A percentile compares a stretch with the other conserved stretches of the same genome.
Conservation (phyloP, 768 basidiomycete genomes). For the Pisolithus tinctorius region DNA sequence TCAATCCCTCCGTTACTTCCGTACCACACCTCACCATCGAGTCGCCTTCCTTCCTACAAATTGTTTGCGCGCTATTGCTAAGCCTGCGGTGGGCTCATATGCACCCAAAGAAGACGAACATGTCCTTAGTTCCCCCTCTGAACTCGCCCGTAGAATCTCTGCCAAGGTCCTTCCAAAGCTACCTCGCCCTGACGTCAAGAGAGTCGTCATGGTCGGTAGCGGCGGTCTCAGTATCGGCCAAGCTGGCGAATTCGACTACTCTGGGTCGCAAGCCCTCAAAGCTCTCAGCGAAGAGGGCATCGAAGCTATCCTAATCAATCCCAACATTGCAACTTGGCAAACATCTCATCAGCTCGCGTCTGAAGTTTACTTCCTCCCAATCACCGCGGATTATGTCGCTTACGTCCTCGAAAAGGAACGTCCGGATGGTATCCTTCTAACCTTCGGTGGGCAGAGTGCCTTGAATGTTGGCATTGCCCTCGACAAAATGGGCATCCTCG, state of each 20-base stretch:
- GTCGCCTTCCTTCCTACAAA: conserved; percentile 38
- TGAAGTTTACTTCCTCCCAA: conserved; percentile 95
- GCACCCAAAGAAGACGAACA: conserved; percentile 57
- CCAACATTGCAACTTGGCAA: conserved; percentile 99
- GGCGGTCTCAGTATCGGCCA: conserved; percentile 97
- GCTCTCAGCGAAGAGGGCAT: conserved; percentile 95
- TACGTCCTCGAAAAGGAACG: conserved; percentile 98
- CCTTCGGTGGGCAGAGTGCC: conserved; percentile 97
- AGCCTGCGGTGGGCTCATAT: conserved; percentile 70
- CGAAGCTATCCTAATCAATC: conserved; percentile 92
- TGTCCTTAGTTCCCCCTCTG: conserved; percentile 89
- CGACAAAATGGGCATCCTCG: conserved; percentile 93
- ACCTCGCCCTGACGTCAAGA: conserved; percentile 85
- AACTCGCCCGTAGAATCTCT: conserved; percentile 87
- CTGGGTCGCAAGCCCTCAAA: conserved; percentile 97
- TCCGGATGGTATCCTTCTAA: conserved; percentile 94
- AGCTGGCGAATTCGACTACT: conserved; percentile 99
- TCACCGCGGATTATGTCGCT: conserved; percentile 96
- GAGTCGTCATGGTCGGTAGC: conserved; percentile 93
- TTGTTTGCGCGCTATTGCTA: conserved; percentile 59
- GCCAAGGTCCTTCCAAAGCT: conserved; percentile 92
- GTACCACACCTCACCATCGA: conserved; percentile 35
- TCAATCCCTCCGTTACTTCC: conserved; percentile 41
- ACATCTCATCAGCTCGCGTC: conserved; percentile 96
- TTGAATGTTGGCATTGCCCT: conserved; percentile 96